Percentiles rank a stretch among this genome's conserved stretches.
Evolutionary conservation across 2,329 filamentous ascomycete species (phyloP).

Genomic region (Neoarthrinium moseri): DNA sequence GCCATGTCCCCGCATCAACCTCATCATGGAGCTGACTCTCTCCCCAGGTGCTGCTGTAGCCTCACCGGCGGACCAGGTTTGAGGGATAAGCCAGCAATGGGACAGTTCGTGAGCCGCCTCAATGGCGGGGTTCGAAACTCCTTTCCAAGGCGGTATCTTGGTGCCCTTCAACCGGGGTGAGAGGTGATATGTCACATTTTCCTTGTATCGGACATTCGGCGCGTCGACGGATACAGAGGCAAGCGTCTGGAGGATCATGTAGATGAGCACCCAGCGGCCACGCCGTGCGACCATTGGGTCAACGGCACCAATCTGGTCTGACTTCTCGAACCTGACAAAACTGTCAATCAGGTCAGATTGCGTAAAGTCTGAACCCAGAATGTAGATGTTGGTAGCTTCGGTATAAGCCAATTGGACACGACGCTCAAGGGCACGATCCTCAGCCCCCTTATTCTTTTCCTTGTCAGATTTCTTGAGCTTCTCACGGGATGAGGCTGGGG

Average conservation of each 20-base stretch:
- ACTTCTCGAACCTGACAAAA: slow-evolving; percentile 56
- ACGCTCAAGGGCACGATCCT: slow-evolving; percentile 37
- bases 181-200: slow-evolving; percentile 56
- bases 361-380: slow-evolving; percentile 50
- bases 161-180: slow-evolving; percentile 51
- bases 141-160: slow-evolving; percentile 55
- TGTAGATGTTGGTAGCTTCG: slow-evolving; percentile 59
- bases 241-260: slow-evolving; percentile 58
- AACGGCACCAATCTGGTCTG: slow-evolving; percentile 46
- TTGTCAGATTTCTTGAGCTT: slow-evolving; percentile 29
- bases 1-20: slow-evolving; percentile 24
- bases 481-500: slow-evolving; percentile 16
- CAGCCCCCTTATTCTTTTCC: slow-evolving; percentile 14
- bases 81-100: slow-evolving; percentile 49
- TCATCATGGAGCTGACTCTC: slow-evolving; percentile 19
- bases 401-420: slow-evolving; percentile 57
- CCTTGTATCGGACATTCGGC: slow-evolving; percentile 49
- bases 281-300: slow-evolving; percentile 55
- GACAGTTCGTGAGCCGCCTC: slow-evolving; percentile 49
- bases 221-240: slow-evolving; percentile 59
- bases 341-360: slow-evolving; percentile 54
- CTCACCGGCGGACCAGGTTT: slow-evolving; percentile 31
- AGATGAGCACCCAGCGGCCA: slow-evolving; percentile 61
- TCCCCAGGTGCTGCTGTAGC: slow-evolving; percentile 14
- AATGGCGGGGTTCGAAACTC: slow-evolving; percentile 18